Conservation (phyloP, 2,329 filamentous ascomycete species). For the Fusarium camptoceras region DNA sequence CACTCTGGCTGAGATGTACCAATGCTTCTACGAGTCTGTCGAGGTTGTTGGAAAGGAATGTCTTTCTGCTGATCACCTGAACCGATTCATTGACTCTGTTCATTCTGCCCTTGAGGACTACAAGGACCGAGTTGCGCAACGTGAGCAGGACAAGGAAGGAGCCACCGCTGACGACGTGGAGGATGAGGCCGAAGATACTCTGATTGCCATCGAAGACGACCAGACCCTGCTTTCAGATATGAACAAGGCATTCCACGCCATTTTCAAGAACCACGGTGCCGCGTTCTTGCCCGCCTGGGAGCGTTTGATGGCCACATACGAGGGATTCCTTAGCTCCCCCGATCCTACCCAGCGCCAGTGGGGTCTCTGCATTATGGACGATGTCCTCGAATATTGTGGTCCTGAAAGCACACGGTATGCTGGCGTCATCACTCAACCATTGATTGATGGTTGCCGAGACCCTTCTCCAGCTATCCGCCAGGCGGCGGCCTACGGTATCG, state of each 20-base stretch:
- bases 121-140: constrained; percentile 83
- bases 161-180: constrained; percentile 86
- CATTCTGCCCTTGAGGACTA: constrained; percentile 92
- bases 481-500: constrained; percentile 94
- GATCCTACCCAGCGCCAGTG: constrained; percentile 96
- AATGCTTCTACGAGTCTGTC: constrained; percentile 98
- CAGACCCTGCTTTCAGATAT: constrained; percentile 97
- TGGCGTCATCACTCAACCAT: constrained; percentile 85
- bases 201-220: constrained; percentile 96
- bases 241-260: constrained; percentile 99
- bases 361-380: constrained; percentile 99
- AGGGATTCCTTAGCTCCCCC: constrained; percentile 80
- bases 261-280: constrained; percentile 95
- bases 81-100: constrained; percentile 86
- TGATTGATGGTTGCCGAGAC: constrained; percentile 88
- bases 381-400: constrained; percentile 97
- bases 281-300: constrained; percentile 91
- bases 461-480: constrained; percentile 91
- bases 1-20: constrained; percentile 98
- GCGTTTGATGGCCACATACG: constrained; percentile 84
- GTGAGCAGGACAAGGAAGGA: constrained; percentile 82
- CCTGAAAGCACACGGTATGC: constrained; percentile 88
- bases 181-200: constrained; percentile 85
- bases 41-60: constrained; percentile 92
- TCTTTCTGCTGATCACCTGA: constrained; percentile 82